A percentile compares a stretch with the other conserved stretches of the same genome.
Evolutionary conservation across 2,329 filamentous ascomycete species (phyloP).

Genomic region (Raffaelea ambrosiae): DNA sequence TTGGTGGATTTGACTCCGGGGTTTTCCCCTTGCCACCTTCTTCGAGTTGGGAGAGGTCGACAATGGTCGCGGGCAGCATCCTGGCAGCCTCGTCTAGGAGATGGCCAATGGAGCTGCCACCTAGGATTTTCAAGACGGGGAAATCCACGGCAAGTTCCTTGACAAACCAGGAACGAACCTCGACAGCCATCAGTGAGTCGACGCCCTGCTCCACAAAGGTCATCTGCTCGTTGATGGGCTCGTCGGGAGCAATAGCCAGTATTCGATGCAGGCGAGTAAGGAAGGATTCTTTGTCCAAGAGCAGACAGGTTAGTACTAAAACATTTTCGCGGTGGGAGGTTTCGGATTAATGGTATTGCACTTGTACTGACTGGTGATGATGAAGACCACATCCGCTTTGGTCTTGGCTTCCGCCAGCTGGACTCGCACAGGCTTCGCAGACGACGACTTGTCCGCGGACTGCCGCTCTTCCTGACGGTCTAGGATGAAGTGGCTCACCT

Average conservation of each 20-base stretch:
- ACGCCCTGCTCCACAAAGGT: conserved; percentile 15
- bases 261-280: background rate
- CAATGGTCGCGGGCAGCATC: background rate
- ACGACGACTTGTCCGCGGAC: background rate
- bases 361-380: too few relatives aligned
- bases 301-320: too few relatives aligned
- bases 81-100: background rate
- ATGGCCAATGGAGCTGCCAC: conserved; percentile 15
- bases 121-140: conserved; percentile 35
- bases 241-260: background rate
- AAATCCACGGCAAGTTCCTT: conserved; percentile 34
- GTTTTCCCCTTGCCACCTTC: background rate
- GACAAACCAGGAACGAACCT: conserved; percentile 38
- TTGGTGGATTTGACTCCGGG: too few relatives aligned
- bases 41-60: background rate
- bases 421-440: background rate
- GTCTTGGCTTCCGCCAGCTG: background rate
- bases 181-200: conserved; percentile 21
- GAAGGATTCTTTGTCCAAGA: background rate
- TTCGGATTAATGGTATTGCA: too few relatives aligned
- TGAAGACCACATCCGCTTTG: background rate
- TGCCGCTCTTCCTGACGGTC: background rate
- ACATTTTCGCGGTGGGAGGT: too few relatives aligned
- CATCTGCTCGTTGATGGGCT: background rate
- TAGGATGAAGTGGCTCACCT: background rate